Base-by-base conservation (phyloP, 2,329 filamentous ascomycete species). In the Coniella lustricola region DNA sequence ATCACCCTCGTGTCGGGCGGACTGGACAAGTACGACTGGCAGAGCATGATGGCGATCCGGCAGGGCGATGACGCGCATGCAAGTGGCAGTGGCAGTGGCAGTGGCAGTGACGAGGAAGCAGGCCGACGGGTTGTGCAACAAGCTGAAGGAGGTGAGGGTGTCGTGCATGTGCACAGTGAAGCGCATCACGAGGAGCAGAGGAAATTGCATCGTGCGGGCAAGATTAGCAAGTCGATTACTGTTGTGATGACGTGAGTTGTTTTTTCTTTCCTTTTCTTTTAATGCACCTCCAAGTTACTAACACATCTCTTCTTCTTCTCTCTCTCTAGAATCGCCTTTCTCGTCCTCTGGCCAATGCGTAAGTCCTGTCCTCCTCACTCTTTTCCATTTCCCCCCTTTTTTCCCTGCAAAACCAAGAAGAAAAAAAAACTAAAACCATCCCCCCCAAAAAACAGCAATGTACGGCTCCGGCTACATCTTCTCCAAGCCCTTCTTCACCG, bases 331-430 rank as follows among this genome's bases (percentile, higher is more conserved):
- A 52, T 95, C 0, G 75, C 80, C 0, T 72, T 95, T 48, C 70
- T 95, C 0, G 74, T 95, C 2, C 76, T 95, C 14, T 95, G 90
- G 89, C 90, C 90, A 0, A 91, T 95, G 77, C 90, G 41, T 44
- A 44, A 25, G 41, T 35, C 4, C 12, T 5, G 5, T 18, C 14
- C 3, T 14, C 7, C 5, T 17, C 29, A n/a, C 18, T 36, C 7
- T 44, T 13, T 4, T 9, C 3, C 17, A 17, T 34, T n/a, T n/a
- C n/a, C n/a, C n/a, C n/a, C n/a, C n/a, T n/a, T n/a, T n/a, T n/a
- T n/a, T n/a, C n/a, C n/a, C n/a, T n/a, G n/a, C n/a, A n/a, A n/a
- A n/a, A n/a, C 13, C 10, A 21, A 18, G 29, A 42, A 12, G 17
- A 33, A 20, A 8, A 16, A 17, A 8, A 14, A 17, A 14, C 10